Evolutionary conservation across 495 filamentous ascomycete genomes (phyloP).

Genomic region (Daldinia loculata): DNA sequence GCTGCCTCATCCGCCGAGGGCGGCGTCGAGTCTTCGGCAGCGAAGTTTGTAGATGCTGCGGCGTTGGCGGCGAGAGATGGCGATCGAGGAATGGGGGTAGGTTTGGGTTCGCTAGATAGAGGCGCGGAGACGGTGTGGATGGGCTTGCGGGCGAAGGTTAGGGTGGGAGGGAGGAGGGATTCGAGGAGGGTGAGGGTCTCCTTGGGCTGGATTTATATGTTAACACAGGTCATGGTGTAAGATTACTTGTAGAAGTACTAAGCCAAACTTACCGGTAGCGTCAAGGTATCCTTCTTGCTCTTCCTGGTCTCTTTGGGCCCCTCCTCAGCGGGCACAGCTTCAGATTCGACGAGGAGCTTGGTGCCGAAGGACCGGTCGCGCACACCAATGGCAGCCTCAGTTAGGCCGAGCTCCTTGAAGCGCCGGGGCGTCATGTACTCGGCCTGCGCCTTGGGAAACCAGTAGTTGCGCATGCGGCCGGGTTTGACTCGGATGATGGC

Average conservation of each 20-base stretch:
- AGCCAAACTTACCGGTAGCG: slow-evolving; percentile 28
- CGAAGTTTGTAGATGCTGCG: slow-evolving; percentile 11
- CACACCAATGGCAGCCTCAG: slow-evolving; percentile 51
- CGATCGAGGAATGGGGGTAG: slow-evolving; percentile 20
- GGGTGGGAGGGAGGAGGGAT: slow-evolving; percentile 85
- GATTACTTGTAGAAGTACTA: neutral
- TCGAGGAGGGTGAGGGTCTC: slow-evolving; percentile 78
- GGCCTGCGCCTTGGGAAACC: slow-evolving; percentile 54
- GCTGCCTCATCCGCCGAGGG: neutral
- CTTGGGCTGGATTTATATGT: slow-evolving; percentile 30
- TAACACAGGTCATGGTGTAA: neutral
- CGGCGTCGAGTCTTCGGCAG: slow-evolving; percentile 2
- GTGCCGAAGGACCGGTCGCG: slow-evolving; percentile 51
- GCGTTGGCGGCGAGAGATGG: slow-evolving; percentile 40
- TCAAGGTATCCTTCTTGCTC: slow-evolving; percentile 35
- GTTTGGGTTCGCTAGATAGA: neutral
- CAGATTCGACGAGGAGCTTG: slow-evolving; percentile 7
- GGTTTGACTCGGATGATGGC: slow-evolving; percentile 55
- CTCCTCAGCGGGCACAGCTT: neutral
- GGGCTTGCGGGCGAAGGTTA: slow-evolving; percentile 84
- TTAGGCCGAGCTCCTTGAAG: slow-evolving; percentile 53
- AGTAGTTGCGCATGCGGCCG: slow-evolving; percentile 59
- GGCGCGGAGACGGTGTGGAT: slow-evolving; percentile 22
- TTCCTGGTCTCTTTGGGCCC: slow-evolving; percentile 5
- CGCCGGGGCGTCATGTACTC: slow-evolving; percentile 57